Base-by-base conservation (phyloP, 73 alveolate genomes). In the Paramecium tetraurelia region DNA sequence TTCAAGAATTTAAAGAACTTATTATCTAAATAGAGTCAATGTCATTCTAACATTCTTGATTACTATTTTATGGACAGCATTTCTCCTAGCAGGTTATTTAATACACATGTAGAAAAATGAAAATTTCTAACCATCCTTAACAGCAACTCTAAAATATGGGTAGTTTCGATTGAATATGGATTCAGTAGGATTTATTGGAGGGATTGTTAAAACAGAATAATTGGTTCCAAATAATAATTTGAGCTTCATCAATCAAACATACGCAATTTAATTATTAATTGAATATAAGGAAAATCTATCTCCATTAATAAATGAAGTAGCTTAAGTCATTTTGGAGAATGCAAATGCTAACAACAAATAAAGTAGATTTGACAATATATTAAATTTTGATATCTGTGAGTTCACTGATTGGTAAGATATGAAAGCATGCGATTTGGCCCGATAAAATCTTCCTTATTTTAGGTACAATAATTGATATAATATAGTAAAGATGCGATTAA, bases 31-130 rank as follows among this genome's bases (percentile, higher is more conserved):
- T 33, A 33, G 59, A 21, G 3, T 36, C 2, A 75, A 75, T 36
- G 87, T 75, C 4, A 4, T 75, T 16, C 1, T 75, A 3, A 75
- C 87, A 75, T 75, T 75, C 18, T 21, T 40, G 11, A 75, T 75
- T 33, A 36, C 59, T 9, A 10, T 35, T 4, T 31, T 75, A 33
- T 75, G 87, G 87, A 36, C 87, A 36, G 16, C 48, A 35, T 75
- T 75, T 36, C 68, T 75, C 5, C 12, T 75, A 44, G 4, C 63
- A 8, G 87, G 87, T 31, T 75, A 75, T 44, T 75, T 75, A n/a
- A 75, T 75, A 33, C 87, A 75, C 40, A 75, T 75, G 87, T 36
- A 75, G 18, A 75, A 75, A 31, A 75, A 75, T 36, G 59, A 75
- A 14, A 24, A 75, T 16, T 75, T 75, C 31, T 75, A 75, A 75